Conservation (phyloP, 179 eudicot species). For the Corrigiola litoralis region DNA sequence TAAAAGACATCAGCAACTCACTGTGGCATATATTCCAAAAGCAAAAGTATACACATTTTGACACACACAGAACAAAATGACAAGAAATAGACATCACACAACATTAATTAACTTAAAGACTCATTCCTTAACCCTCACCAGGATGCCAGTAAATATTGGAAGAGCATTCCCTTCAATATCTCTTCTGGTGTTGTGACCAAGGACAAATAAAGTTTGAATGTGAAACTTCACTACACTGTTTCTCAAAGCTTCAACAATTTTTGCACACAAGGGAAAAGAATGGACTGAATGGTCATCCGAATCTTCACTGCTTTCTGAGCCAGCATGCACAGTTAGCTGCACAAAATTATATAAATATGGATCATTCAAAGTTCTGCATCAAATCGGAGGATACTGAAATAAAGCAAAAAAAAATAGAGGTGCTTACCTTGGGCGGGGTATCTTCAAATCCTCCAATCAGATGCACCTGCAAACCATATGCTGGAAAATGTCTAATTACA, state of each 20-base stretch:
- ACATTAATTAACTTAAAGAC: neutral
- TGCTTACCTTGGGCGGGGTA: conserved; percentile 43
- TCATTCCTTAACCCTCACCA: conserved; percentile 50
- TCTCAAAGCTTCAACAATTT: conserved; percentile 57
- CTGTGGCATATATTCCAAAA: neutral
- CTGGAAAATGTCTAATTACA: conserved; percentile 12
- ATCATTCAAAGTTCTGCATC: conserved; percentile 15
- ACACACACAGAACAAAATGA: neutral
- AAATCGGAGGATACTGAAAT: conserved; percentile 8
- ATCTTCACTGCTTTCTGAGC: conserved; percentile 20
- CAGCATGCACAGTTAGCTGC: conserved; percentile 36
- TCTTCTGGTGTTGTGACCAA: conserved; percentile 71
- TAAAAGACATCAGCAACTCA: neutral
- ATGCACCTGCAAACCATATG: conserved; percentile 71
- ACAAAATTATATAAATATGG: conserved; percentile 14
- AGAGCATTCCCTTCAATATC: conserved; percentile 54
- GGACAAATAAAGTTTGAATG: conserved; percentile 73
- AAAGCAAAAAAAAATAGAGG: conserved; percentile 24
- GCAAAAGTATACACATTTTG: neutral
- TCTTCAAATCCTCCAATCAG: conserved; percentile 84
- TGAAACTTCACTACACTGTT: conserved; percentile 59
- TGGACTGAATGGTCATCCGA: conserved; percentile 64
- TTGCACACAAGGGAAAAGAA: conserved; percentile 73
- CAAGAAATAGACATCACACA: neutral
- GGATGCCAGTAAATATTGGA: conserved; percentile 73